phyloP scores from a whole-genome alignment of 1,139 yeast species.

The Pneumocystis sp. region DNA sequence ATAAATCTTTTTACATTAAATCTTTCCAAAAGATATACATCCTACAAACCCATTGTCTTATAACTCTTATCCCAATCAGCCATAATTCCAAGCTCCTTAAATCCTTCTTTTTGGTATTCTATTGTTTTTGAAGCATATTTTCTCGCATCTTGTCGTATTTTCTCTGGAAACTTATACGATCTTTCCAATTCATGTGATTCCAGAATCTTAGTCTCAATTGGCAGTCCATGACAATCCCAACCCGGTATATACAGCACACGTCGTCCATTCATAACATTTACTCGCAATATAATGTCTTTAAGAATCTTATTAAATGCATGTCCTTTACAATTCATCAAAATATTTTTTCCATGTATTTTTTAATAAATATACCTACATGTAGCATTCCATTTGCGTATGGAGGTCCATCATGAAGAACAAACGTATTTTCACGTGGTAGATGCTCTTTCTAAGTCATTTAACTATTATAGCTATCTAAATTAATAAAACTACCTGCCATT shows the following conservation, averaged over 20 bases:
- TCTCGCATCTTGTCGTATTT: constrained; percentile 50
- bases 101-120: constrained; percentile 45
- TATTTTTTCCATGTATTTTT: background rate
- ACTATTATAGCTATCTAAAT: background rate
- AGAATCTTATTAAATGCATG: constrained; percentile 81
- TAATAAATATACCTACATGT: constrained; percentile 39
- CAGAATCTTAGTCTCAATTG: constrained; percentile 78
- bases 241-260: constrained; percentile 70
- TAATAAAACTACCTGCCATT: background rate
- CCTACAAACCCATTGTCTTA: constrained; percentile 38
- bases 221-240: constrained; percentile 98
- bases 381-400: constrained; percentile 94
- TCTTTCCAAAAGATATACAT: background rate
- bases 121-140: constrained; percentile 55
- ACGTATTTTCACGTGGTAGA: constrained; percentile 21
- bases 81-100: constrained; percentile 60
- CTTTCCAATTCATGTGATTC: constrained; percentile 20
- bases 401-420: constrained; percentile 88
- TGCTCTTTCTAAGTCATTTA: background rate
- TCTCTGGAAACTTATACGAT: constrained; percentile 28
- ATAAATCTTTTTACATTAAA: constrained; percentile 26
- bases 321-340: constrained; percentile 22
- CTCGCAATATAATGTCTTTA: constrained; percentile 72
- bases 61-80: constrained; percentile 66
- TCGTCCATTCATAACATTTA: constrained; percentile 47